These are phyloP conservation scores for Leucaena leucocephala DNA, from an alignment of 306 rosid genomes.

Conservation along the genomic window DNA sequence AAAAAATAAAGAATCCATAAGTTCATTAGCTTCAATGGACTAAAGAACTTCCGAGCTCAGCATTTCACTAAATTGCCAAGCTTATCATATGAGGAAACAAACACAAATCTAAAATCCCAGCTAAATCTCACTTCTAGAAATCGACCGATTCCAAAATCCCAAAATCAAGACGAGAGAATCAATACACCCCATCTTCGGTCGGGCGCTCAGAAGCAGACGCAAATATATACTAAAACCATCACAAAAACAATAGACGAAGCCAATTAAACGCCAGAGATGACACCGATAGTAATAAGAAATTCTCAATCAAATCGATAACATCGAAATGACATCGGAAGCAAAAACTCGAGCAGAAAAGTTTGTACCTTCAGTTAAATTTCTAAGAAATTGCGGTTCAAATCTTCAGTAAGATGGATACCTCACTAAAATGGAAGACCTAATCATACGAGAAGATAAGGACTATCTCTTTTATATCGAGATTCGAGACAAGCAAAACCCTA, in stretches of 20 bases:
- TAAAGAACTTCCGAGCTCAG: not conserved
- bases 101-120: not conserved
- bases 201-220: not conserved
- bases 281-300: not conserved
- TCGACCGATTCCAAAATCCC: not conserved
- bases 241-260: not conserved
- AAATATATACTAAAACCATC: not conserved
- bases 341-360: not conserved
- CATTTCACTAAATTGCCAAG: not conserved
- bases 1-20: not conserved
- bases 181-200: not conserved
- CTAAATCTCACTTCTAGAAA: not conserved
- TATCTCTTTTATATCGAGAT: not conserved
- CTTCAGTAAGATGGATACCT: not conserved
- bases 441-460: not conserved
- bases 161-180: not conserved
- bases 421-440: not conserved
- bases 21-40: not conserved
- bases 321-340: not conserved
- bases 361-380: not conserved
- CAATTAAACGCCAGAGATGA: not conserved
- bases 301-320: not conserved
- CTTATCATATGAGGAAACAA: not conserved
- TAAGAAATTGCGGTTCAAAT: slow-evolving; percentile 6
- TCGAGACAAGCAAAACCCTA: slow-evolving; percentile 18